Evolutionary conservation across 768 basidiomycete genomes (phyloP), one percentile per base, ranked within the genome.

Genomic region (Leucosporidium yakuticum): DNA sequence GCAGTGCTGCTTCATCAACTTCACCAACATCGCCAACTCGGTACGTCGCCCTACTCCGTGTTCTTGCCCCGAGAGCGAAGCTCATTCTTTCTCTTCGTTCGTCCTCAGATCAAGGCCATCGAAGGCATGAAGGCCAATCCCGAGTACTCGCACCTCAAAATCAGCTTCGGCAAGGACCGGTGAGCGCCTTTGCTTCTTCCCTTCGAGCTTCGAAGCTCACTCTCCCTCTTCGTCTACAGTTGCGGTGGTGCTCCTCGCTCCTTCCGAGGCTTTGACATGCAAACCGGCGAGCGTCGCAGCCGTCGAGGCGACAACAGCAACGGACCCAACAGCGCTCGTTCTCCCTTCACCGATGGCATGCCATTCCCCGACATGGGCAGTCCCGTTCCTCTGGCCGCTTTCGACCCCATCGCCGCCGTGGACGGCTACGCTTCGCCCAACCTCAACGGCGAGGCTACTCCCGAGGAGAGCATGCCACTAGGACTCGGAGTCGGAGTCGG

Each of bases 1-100:
- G 84, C 91, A 92, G 80, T 94, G 92, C 77, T 91, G 91, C 36
- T 99, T 93, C 77, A 88, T 92, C 76, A 96, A 95, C 81, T 95
- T 93, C 74, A 95, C 92, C 44, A 93, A 93, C 80, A 86, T 96
- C 73, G 87, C 88, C 60, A 94, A 94, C 76, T 92, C 93, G 19
- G 71, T 72, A 5, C 49, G 70, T 57, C 15, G 7, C 32, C 25
- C 11, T n/a, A 9, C n/a, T 47, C 32, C 14, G 50, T 15, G 2
- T 2, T 36, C 21, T 2, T 1, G 3, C 12, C 39, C 5, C 58
- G 29, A 2, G n/a, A 36, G 11, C 39, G 11, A 39, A 31, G 8
- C 17, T 27, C 21, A 53, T 17, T 19, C 17, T 8, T 20, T 32
- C 11, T 12, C 19, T n/a, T 31, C 7, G 12, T 4, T 60, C n/a